Evolutionary conservation across 257 asterid species (phyloP).

Genomic region (Solanum bulbocastanum): DNA sequence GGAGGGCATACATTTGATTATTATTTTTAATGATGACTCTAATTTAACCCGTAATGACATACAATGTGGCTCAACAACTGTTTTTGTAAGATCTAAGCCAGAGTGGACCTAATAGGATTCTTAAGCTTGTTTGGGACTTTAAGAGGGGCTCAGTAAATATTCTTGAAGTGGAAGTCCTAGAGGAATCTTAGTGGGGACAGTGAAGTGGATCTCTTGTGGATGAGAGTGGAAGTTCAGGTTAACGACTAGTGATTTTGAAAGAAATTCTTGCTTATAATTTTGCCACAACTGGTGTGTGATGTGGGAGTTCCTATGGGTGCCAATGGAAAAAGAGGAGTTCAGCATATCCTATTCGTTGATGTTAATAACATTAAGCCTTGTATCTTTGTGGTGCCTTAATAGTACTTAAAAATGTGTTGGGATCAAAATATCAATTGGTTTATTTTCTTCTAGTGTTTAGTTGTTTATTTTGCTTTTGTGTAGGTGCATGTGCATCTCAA

Average conservation of each 20-base stretch:
- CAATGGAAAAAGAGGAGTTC: not conserved
- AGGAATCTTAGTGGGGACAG: not conserved
- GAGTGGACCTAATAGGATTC: not conserved
- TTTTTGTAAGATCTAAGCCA: not conserved
- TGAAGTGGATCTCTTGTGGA: not conserved
- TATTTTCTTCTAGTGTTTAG: not conserved
- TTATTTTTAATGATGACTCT: not conserved
- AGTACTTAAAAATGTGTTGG: not conserved
- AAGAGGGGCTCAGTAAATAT: not conserved
- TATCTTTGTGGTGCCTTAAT: not conserved
- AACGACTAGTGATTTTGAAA: not conserved
- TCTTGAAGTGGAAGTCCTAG: not conserved
- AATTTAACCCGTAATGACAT: not conserved
- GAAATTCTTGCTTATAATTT: not conserved
- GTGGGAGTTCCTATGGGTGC: not conserved
- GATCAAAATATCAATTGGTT: not conserved
- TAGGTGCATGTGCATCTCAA: conserved; percentile 86
- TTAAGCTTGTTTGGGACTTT: not conserved
- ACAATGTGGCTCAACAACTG: not conserved
- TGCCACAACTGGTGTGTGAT: not conserved
- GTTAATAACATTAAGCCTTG: not conserved
- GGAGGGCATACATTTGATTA: not conserved
- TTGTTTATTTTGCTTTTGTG: not conserved
- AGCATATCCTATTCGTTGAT: not conserved
- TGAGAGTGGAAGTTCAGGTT: not conserved